These are phyloP conservation scores for Pyricularia sp. DNA, from an alignment of 2,329 filamentous ascomycete species.

Conservation along the genomic window DNA sequence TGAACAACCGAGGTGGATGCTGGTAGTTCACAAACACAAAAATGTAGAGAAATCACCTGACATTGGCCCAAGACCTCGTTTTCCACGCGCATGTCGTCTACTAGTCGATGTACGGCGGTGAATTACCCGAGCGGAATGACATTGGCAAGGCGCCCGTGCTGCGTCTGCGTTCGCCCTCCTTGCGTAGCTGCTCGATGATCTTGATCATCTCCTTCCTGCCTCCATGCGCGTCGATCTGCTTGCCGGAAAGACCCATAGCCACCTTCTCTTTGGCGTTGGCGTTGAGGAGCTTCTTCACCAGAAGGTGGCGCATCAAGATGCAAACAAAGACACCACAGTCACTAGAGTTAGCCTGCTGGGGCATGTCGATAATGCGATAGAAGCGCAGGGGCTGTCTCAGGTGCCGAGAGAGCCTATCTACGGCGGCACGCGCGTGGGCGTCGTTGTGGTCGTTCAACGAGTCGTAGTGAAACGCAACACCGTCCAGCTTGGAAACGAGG, in stretches of 20 bases:
- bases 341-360: slow-evolving; percentile 83
- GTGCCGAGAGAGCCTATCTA: slow-evolving; percentile 59
- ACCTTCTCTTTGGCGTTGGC: slow-evolving; percentile 79
- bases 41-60: not conserved
- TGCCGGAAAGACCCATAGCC: slow-evolving; percentile 85
- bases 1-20: not conserved
- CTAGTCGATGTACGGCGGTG: slow-evolving; percentile 34
- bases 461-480: slow-evolving; percentile 95
- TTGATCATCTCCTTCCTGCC: slow-evolving; percentile 85
- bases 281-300: slow-evolving; percentile 71
- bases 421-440: slow-evolving; percentile 60
- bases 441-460: slow-evolving; percentile 70
- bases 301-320: slow-evolving; percentile 86
- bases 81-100: slow-evolving; percentile 5
- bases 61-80: not conserved
- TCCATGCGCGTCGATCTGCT: slow-evolving; percentile 69
- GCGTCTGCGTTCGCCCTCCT: slow-evolving; percentile 73
- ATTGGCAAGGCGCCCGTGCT: slow-evolving; percentile 17
- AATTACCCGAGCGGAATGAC: slow-evolving; percentile 13
- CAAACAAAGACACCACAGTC: slow-evolving; percentile 97
- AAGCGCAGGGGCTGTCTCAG: slow-evolving; percentile 62
- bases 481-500: slow-evolving; percentile 79
- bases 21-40: not conserved
- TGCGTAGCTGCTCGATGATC: slow-evolving; percentile 78
- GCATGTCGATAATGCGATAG: slow-evolving; percentile 73